Conservation (phyloP, 2,329 filamentous ascomycete genomes). For the Aspergillus aculeatinus region DNA sequence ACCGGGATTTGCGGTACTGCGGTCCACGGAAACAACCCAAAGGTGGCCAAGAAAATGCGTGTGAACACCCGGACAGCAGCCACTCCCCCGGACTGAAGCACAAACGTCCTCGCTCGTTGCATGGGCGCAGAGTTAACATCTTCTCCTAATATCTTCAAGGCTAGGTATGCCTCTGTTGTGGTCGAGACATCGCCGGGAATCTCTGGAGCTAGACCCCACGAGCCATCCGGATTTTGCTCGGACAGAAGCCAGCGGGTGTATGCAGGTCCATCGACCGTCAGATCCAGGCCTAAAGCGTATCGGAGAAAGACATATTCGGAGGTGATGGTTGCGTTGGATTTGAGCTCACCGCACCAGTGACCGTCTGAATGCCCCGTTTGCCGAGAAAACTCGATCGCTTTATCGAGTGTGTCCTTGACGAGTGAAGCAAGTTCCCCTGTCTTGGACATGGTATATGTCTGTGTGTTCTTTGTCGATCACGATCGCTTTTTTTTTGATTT, state of each 20-base stretch:
- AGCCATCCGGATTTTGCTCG: conserved; percentile 31
- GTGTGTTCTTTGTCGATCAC: too few species aligned
- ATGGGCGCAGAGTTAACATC: conserved; percentile 11
- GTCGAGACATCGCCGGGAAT: conserved; percentile 27
- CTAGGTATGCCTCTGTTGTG: conserved; percentile 36
- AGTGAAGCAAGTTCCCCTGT: background rate
- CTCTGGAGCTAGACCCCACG: conserved; percentile 30
- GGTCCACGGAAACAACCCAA: conserved; percentile 38
- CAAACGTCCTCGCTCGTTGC: conserved; percentile 23
- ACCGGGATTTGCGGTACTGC: conserved; percentile 33
- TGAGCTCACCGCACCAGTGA: conserved; percentile 29
- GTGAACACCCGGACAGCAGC: conserved; percentile 34
- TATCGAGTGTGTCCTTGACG: background rate
- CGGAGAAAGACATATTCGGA: conserved; percentile 30
- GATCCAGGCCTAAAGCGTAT: conserved; percentile 23
- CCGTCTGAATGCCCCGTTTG: conserved; percentile 15
- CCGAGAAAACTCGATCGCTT: background rate
- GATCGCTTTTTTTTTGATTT: too few species aligned
- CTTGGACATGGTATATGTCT: background rate
- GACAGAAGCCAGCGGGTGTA: conserved; percentile 17
- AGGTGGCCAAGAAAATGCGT: conserved; percentile 29
- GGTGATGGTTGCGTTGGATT: conserved; percentile 23
- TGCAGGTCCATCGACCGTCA: conserved; percentile 10
- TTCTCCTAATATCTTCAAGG: conserved; percentile 34
- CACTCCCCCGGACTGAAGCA: conserved; percentile 28